Evolutionary conservation across 768 basidiomycete genomes (phyloP), one percentile per base, ranked within the genome.

Genomic region (Mycena alexandri): DNA sequence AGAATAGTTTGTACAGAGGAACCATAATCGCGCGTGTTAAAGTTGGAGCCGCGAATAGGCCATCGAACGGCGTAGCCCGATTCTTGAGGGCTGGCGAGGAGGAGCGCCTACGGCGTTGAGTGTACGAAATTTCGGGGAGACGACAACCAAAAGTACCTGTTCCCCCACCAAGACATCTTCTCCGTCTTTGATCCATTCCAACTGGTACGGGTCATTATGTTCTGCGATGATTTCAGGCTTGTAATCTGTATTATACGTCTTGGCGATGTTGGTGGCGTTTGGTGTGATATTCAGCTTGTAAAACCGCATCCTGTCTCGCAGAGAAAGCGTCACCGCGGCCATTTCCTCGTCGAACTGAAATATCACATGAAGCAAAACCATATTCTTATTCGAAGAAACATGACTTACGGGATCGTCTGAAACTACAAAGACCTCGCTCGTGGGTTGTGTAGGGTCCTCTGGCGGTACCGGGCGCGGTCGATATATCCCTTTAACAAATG

Each of bases 151-250:
- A 66, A 74, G 55, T 73, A 89, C 94, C 80, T 89, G 84, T 63
- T 93, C 93, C 6, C 95, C 95, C 34, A 93, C 83, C 29, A 92
- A 77, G 56, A 85, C 81, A 17, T 88, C 86, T 29, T 88, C 84
- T 16, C 79, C 75, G 17, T 82, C 78, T 22, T 87, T 85, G 33
- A 95, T 90, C 96, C 96, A 99, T 55, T 96, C 93, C 12, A 94
- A 85, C 48, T 88, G 83, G 75, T 89, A 93, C 13, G 91, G 89
- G 75, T 97, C 96, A 72, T 94, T 94, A 54, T 88, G 85, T 68
- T 95, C 94, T 9, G 89, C 85, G 42, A 98, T 94, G n/a, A 87
- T 87, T 74, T 96, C 94, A 3, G 94, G 92, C 74, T 89, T 88
- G 76, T 95, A 93, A 66, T 90, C 90, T 65, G 89, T 88, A 74